These are phyloP conservation scores for Choanephora cucurbitarum DNA, from an alignment of 371 early-diverging fungal genomes.

Conservation along the genomic window DNA sequence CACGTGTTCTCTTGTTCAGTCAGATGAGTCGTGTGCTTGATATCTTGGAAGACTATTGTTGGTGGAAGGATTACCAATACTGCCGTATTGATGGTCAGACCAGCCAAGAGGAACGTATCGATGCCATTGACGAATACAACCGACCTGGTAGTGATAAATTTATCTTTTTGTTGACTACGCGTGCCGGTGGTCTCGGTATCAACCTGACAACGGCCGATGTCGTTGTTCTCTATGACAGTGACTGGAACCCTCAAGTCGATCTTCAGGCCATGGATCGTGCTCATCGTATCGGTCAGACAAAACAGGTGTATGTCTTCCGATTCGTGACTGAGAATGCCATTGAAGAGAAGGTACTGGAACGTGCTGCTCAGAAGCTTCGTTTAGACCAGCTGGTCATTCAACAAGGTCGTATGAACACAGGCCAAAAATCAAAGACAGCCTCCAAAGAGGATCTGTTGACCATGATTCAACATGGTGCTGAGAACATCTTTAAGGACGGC, in stretches of 20 bases:
- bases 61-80: conserved; percentile 89
- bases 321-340: conserved; percentile 98
- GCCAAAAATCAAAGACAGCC: conserved; percentile 29
- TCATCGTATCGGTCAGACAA: conserved; percentile 99
- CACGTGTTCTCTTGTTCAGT: conserved; percentile 96
- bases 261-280: conserved; percentile 97
- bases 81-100: conserved; percentile 99
- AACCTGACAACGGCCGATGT: conserved; percentile 98
- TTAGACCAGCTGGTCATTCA: conserved; percentile 99
- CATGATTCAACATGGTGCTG: conserved; percentile 98
- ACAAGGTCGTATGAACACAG: conserved; percentile 70
- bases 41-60: conserved; percentile 98
- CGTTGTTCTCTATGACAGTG: conserved; percentile 98
- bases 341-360: conserved; percentile 97
- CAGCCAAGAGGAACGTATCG: conserved; percentile 90
- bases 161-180: conserved; percentile 96
- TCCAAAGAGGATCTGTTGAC: conserved; percentile 86
- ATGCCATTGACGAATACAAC: conserved; percentile 96
- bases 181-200: conserved; percentile 99
- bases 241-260: conserved; percentile 99
- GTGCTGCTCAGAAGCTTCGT: conserved; percentile 95
- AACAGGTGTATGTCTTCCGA: conserved; percentile 97
- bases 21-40: conserved; percentile 99
- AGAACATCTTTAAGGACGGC: conserved; percentile 74
- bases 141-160: conserved; percentile 89